Conservation (phyloP, 495 filamentous ascomycete genomes). For the Pyronema domesticum region DNA sequence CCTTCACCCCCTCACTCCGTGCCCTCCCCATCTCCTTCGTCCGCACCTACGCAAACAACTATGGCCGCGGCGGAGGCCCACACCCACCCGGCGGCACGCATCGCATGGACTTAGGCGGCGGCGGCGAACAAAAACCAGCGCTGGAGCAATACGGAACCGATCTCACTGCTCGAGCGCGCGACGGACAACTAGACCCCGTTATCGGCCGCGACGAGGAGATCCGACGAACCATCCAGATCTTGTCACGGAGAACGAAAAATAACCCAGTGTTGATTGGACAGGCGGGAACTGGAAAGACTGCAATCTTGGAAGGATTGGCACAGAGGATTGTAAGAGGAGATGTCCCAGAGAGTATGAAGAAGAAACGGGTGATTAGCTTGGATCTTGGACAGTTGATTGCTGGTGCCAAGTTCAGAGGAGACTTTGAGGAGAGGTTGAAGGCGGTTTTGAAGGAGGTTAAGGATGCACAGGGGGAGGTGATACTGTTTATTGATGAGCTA, state of each 20-base stretch:
- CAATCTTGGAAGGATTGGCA: constrained; percentile 80
- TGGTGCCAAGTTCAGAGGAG: constrained; percentile 85
- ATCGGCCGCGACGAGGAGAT: constrained; percentile 87
- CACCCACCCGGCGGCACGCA: constrained; percentile 82
- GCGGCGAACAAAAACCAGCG: constrained; percentile 57
- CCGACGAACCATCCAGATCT: constrained; percentile 79
- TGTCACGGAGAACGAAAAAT: constrained; percentile 89
- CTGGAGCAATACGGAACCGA: constrained; percentile 84
- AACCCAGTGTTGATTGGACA: constrained; percentile 88
- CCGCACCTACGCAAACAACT: constrained; percentile 50
- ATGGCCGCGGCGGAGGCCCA: constrained; percentile 37
- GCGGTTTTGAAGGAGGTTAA: constrained; percentile 73
- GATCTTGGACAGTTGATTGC: constrained; percentile 87
- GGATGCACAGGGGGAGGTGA: constrained; percentile 71
- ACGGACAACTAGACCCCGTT: constrained; percentile 85
- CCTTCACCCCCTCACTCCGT: neutral
- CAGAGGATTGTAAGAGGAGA: constrained; percentile 80
- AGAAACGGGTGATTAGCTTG: constrained; percentile 71
- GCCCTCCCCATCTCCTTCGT: constrained; percentile 20
- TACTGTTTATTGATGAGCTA: constrained; percentile 90
- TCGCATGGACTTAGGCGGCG: constrained; percentile 72
- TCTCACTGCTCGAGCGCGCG: constrained; percentile 66
- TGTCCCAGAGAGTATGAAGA: constrained; percentile 91
- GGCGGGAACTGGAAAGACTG: constrained; percentile 91
- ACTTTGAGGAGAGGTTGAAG: constrained; percentile 91